A percentile compares a stretch with the other conserved stretches of the same genome.
Evolutionary conservation across 768 basidiomycete species (phyloP).

Genomic region (Podaxis carcinomalis): DNA sequence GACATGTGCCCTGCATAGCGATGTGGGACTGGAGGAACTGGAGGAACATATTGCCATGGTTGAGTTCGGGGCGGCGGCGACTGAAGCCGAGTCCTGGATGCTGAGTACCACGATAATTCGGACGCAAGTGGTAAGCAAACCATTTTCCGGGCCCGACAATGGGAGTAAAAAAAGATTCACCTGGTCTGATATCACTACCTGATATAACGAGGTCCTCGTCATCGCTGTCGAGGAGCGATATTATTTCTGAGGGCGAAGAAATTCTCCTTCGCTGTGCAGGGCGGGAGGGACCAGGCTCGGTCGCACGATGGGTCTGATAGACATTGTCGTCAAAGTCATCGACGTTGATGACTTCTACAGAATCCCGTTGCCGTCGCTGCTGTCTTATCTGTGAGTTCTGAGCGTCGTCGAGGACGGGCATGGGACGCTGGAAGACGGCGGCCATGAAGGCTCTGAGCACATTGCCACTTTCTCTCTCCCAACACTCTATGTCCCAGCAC

Average conservation of each 20-base stretch:
- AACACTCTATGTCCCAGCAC: constrained; percentile 5
- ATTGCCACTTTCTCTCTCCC: neutral
- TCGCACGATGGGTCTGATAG: constrained; percentile 6
- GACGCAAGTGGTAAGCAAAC: neutral
- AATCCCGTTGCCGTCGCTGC: constrained; percentile 18
- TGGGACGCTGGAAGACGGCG: constrained; percentile 24
- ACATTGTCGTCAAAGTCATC: constrained; percentile 30
- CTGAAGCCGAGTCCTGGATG: constrained; percentile 24
- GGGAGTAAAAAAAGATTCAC: constrained; percentile 6
- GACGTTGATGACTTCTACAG: constrained; percentile 42
- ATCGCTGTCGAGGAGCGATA: constrained; percentile 32
- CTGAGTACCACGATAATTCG: neutral
- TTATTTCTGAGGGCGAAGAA: constrained; percentile 21
- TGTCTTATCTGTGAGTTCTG: constrained; percentile 14
- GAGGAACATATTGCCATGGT: constrained; percentile 38
- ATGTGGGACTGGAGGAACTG: constrained; percentile 49
- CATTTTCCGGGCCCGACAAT: neutral
- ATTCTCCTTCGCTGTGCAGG: constrained; percentile 14
- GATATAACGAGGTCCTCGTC: constrained; percentile 13
- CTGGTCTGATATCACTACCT: constrained; percentile 13
- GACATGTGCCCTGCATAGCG: constrained; percentile 32
- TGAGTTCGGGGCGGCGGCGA: constrained; percentile 47
- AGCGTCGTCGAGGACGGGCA: constrained; percentile 20
- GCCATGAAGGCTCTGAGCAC: constrained; percentile 22
- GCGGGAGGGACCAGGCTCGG: constrained; percentile 11